Evolutionary conservation across 345 rosid species (phyloP), one percentile per base, ranked within the genome.

Genomic region (Cochlearia excelsa): DNA sequence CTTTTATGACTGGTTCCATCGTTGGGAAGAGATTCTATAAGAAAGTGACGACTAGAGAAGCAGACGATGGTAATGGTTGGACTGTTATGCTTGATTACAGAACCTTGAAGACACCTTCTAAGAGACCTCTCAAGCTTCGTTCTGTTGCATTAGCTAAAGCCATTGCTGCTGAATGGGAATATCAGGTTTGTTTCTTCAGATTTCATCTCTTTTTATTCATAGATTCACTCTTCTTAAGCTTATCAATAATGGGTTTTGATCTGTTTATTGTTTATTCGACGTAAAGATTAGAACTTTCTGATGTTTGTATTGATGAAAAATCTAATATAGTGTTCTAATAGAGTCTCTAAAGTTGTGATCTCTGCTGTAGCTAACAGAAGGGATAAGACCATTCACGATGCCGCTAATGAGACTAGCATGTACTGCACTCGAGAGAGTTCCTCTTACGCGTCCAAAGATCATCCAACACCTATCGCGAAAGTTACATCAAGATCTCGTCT

Each of bases 401-500:
- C 97, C 99, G 16, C 84, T 93, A 38, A 93, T 93, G 99, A 85
- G 75, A 75, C 95, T 93, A 55, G 96, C 94, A n/a, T 89, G 97
- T 59, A 87, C 97, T 45, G 99, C 97, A 0, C 55, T 89, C 67
- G 99, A 89, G 72, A 87, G 99, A 78, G 99, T 87, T 74, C 95
- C 96, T 38, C 80, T 93, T 9, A 89, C 90, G 2, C 78, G 99
- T 4, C 62, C 72, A 3, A 87, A 82, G 75, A 69, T 87, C 57
- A 78, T 89, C 4, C 84, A 82, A 9, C 43, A 79, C 67, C 74
- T 89, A 74, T 75, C 68, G 70, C 79, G 74, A 77, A 89, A 84
- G 78, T 66, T 93, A 55, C 74, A 82, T 75, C 92, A 82, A 72
- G 99, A 89, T 75, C 75, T 87, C 39, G 94, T 93, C 58, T 93